Evolutionary conservation across 2,329 filamentous ascomycete genomes (phyloP).

Genomic region (Fusarium burgessii): DNA sequence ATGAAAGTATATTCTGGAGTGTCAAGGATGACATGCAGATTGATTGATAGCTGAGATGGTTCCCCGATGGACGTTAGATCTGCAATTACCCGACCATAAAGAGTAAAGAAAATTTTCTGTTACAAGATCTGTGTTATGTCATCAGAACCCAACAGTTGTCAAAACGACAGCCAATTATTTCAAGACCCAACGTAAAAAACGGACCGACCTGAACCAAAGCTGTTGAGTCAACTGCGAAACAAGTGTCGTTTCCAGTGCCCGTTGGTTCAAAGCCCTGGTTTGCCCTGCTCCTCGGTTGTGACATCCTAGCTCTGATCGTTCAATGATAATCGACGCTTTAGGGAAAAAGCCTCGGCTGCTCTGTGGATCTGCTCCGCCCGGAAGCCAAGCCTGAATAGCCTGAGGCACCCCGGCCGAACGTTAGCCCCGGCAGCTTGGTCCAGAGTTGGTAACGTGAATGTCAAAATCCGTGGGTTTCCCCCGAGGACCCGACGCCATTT

Average conservation of each 20-base stretch:
- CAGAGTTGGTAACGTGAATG: constrained; percentile 32
- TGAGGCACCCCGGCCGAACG: constrained; percentile 22
- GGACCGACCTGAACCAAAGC: constrained; percentile 1
- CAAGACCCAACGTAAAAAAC: constrained; percentile 9
- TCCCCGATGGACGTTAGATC: neutral
- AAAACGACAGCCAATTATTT: constrained; percentile 17
- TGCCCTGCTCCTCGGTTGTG: constrained; percentile 1
- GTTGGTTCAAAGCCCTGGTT: constrained; percentile 8
- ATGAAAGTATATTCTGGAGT: neutral
- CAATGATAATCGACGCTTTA: constrained; percentile 25
- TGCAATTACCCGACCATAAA: neutral
- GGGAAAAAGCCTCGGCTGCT: constrained; percentile 13
- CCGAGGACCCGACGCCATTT: constrained; percentile 39
- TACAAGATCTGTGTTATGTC: constrained; percentile 12
- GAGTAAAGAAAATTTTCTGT: neutral
- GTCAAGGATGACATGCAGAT: neutral
- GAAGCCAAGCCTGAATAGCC: constrained; percentile 23
- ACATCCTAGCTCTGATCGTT: constrained; percentile 27
- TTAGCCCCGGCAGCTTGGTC: constrained; percentile 28
- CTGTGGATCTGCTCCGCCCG: constrained; percentile 14
- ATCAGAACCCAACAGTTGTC: constrained; percentile 14
- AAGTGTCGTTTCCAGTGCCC: constrained; percentile 9
- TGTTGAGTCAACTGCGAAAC: constrained; percentile 4
- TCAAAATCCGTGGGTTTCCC: constrained; percentile 35
- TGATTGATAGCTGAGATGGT: neutral